A percentile compares a stretch with the other conserved stretches of the same genome.
These are phyloP conservation scores for Entonaema liquescens DNA, from an alignment of 495 filamentous ascomycete species.

Conservation along the genomic window DNA sequence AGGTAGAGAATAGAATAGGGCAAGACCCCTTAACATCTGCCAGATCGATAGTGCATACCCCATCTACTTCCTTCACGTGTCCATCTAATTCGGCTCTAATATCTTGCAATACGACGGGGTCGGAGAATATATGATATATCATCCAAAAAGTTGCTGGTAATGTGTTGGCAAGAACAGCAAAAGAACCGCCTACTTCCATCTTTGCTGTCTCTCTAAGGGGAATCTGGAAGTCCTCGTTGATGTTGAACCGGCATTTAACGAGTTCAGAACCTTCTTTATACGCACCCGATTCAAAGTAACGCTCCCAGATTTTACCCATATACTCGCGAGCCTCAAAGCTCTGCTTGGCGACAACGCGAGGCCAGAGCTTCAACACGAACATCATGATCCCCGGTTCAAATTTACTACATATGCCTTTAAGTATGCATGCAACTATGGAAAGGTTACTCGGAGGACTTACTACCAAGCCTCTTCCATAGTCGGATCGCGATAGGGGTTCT, in stretches of 20 bases:
- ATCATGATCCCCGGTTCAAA: neutral
- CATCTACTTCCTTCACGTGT: neutral
- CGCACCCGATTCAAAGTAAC: neutral
- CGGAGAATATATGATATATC: neutral
- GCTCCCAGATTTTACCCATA: conserved; percentile 8
- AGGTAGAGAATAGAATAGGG: neutral
- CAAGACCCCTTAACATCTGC: neutral
- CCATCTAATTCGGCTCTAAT: neutral
- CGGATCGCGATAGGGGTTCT: neutral
- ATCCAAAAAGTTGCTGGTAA: neutral
- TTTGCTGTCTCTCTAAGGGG: neutral
- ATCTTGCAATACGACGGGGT: neutral
- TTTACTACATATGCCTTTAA: neutral
- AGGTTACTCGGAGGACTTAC: neutral
- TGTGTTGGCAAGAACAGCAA: neutral
- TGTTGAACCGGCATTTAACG: neutral
- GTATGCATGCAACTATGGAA: neutral
- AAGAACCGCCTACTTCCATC: neutral
- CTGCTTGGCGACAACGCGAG: neutral
- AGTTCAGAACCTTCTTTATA: conserved; percentile 3
- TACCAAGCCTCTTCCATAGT: neutral
- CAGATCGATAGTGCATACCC: neutral
- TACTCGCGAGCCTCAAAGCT: conserved; percentile 10
- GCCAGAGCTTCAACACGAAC: neutral
- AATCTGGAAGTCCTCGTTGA: neutral